A percentile compares a stretch with the other conserved stretches of the same genome.
phyloP scores from a whole-genome alignment of 2,329 filamentous ascomycete genomes.

The Clonostachys rosea region DNA sequence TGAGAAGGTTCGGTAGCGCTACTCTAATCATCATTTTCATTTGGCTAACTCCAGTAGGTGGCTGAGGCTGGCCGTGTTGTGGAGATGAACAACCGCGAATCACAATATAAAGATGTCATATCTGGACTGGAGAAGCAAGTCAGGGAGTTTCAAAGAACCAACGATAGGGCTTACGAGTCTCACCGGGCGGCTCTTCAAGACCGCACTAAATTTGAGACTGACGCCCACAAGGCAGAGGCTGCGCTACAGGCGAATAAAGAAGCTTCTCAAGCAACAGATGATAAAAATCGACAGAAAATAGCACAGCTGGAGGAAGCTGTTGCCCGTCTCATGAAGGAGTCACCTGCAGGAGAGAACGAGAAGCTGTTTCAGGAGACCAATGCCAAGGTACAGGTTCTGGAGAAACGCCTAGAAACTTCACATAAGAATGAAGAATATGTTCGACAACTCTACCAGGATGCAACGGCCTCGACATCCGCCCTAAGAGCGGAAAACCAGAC shows the following conservation, averaged over 20 bases:
- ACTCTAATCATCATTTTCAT: background rate
- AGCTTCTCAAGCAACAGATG: slow-evolving; percentile 20
- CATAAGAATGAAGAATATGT: slow-evolving; percentile 51
- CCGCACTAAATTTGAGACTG: slow-evolving; percentile 38
- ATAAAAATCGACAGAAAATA: slow-evolving; percentile 13
- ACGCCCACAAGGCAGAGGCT: slow-evolving; percentile 33
- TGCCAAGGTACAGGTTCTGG: slow-evolving; percentile 31
- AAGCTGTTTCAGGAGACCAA: slow-evolving; percentile 27
- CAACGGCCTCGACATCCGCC: slow-evolving; percentile 40
- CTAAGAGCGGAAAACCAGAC: slow-evolving; percentile 39
- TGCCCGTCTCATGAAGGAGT: slow-evolving; percentile 15
- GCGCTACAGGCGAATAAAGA: slow-evolving; percentile 25
- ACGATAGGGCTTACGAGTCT: slow-evolving; percentile 36
- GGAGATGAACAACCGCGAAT: slow-evolving; percentile 19
- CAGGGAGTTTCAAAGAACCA: slow-evolving; percentile 37
- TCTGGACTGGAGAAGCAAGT: slow-evolving; percentile 37
- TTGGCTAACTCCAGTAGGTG: slow-evolving; percentile 14
- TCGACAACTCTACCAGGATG: slow-evolving; percentile 54
- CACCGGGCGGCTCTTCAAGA: slow-evolving; percentile 47
- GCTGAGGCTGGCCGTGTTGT: slow-evolving; percentile 19
- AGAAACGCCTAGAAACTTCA: slow-evolving; percentile 30
- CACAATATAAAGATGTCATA: slow-evolving; percentile 33
- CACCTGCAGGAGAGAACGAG: slow-evolving; percentile 15
- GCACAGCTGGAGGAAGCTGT: slow-evolving; percentile 26
- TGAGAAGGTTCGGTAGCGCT: slow-evolving; percentile 21